Conservation (phyloP, 2,329 filamentous ascomycete genomes). For the Cladorrhinum sp. region DNA sequence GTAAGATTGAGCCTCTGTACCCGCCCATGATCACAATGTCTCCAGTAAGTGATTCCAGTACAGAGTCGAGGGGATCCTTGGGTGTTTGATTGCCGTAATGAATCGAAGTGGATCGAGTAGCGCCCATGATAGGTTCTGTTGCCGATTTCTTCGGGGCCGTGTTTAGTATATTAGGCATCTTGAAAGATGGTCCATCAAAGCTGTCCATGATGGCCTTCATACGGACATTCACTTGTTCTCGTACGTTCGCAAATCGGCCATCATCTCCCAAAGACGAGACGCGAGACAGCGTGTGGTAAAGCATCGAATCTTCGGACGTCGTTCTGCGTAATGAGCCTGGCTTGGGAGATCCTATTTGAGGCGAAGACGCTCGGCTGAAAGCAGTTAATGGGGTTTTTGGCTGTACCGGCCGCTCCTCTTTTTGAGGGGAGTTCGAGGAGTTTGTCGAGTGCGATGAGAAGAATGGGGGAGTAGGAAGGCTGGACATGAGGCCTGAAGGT, state of each 20-base stretch:
- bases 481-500: conserved; percentile 38
- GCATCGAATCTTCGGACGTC: conserved; percentile 74
- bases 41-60: conserved; percentile 68
- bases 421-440: conserved; percentile 28
- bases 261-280: conserved; percentile 84
- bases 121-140: conserved; percentile 14
- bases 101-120: conserved; percentile 13
- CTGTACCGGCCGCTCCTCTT: conserved; percentile 23
- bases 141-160: conserved; percentile 30
- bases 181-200: conserved; percentile 75
- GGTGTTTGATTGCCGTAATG: conserved; percentile 24
- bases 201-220: conserved; percentile 89
- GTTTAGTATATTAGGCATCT: conserved; percentile 49
- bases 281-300: conserved; percentile 71
- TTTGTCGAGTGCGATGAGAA: conserved; percentile 34
- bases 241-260: conserved; percentile 72
- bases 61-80: conserved; percentile 45
- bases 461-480: conserved; percentile 37
- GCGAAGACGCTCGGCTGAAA: not conserved
- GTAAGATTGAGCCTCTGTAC: conserved; percentile 84
- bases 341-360: conserved; percentile 6
- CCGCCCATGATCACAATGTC: conserved; percentile 88
- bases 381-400: conserved; percentile 15
- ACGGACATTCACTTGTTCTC: conserved; percentile 82
- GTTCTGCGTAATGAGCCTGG: conserved; percentile 51